phyloP scores from a whole-genome alignment of 768 basidiomycete genomes.

The Tubosaeta brunneosetosa region DNA sequence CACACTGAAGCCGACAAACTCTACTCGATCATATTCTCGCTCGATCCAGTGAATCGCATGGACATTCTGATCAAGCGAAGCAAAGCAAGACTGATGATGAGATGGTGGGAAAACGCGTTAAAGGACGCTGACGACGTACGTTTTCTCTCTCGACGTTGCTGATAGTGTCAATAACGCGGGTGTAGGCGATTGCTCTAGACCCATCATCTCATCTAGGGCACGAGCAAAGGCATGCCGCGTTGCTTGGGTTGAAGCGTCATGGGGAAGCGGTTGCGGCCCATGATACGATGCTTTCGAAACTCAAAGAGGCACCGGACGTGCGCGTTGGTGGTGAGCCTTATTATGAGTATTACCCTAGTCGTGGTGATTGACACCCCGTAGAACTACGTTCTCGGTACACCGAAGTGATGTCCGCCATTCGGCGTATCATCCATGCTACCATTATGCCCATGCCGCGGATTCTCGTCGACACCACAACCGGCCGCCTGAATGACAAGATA shows the following conservation, averaged over 20 bases:
- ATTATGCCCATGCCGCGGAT: neutral
- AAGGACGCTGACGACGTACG: neutral
- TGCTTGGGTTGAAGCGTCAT: neutral
- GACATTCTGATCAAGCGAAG: neutral
- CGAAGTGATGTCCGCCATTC: neutral
- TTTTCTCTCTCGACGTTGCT: neutral
- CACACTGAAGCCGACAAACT: neutral
- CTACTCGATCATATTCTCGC: neutral
- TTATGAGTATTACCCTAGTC: neutral
- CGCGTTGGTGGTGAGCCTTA: neutral
- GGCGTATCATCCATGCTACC: neutral
- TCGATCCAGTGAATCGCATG: neutral
- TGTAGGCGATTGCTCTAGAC: neutral
- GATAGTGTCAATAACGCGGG: neutral
- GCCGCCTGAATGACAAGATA: neutral
- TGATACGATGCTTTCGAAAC: neutral
- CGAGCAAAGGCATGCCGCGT: no score
- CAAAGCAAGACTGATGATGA: neutral
- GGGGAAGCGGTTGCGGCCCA: neutral
- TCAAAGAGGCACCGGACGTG: neutral
- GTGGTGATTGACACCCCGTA: neutral
- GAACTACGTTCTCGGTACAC: neutral
- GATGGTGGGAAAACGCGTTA: neutral
- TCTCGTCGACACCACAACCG: neutral
- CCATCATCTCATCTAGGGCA: neutral